These are phyloP conservation scores for Arbutus unedo DNA, from an alignment of 148 eudicot genomes.

Conservation along the genomic window DNA sequence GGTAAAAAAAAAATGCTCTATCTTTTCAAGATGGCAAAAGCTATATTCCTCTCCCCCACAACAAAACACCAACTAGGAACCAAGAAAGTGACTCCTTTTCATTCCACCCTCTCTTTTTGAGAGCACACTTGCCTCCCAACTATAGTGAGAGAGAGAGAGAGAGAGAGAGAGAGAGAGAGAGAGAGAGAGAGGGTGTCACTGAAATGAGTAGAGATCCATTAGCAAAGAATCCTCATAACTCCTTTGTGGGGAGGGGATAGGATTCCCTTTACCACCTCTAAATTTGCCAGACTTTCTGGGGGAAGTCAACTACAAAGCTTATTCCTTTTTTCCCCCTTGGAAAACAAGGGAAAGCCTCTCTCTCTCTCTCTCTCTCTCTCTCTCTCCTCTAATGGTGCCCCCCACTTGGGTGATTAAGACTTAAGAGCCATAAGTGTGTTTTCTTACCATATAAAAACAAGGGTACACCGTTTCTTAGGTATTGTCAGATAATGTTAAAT, in stretches of 20 bases:
- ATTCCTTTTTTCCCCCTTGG: not conserved
- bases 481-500: not conserved
- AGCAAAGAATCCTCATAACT: slow-evolving; percentile 11
- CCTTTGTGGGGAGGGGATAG: slow-evolving; percentile 30
- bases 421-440: not conserved
- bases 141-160: not conserved
- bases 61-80: slow-evolving; percentile 49
- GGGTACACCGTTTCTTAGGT: not conserved
- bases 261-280: slow-evolving; percentile 49
- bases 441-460: not conserved
- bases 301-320: slow-evolving; percentile 36
- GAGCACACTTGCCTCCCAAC: slow-evolving; percentile 25
- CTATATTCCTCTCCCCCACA: slow-evolving; percentile 44
- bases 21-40: slow-evolving; percentile 29
- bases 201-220: slow-evolving; percentile 21
- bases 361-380: not conserved
- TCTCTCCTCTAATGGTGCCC: slow-evolving; percentile 10
- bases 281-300: slow-evolving; percentile 34
- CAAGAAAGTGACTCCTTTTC: slow-evolving; percentile 34
- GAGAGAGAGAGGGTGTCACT: slow-evolving; percentile 3
- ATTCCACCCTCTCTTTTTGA: slow-evolving; percentile 30
- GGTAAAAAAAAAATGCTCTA: slow-evolving; percentile 22
- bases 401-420: slow-evolving; percentile 17
- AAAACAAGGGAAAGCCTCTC: too few relatives aligned
- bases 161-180: slow-evolving; percentile 14